phyloP scores from a whole-genome alignment of 768 basidiomycete genomes.

The Sarcomyxa edulis region DNA sequence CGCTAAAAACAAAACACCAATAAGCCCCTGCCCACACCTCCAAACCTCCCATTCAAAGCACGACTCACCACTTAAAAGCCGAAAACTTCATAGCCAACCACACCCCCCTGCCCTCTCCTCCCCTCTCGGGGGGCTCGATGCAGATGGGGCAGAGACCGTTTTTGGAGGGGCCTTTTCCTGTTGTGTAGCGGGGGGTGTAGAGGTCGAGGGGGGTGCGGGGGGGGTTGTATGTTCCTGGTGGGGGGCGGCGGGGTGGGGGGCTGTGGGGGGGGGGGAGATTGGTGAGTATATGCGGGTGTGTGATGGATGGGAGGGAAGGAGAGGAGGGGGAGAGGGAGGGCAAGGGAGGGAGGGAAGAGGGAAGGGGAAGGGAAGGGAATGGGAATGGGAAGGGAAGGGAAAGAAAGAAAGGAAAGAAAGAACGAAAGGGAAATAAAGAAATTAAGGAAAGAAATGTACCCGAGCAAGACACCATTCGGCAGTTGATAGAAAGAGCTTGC shows the following conservation, averaged over 20 bases:
- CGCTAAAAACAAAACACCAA: too few relatives aligned
- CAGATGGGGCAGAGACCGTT: conserved; percentile 79
- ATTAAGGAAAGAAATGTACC: conserved; percentile 29
- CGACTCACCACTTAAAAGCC: conserved; percentile 72
- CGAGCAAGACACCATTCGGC: conserved; percentile 24
- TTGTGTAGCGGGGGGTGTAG: conserved; percentile 76
- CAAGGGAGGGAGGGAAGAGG: too few relatives aligned
- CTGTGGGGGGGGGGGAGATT: too few relatives aligned
- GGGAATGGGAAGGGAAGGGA: not conserved
- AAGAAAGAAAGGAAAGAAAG: not conserved
- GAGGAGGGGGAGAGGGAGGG: conserved; percentile 28
- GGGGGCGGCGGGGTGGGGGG: conserved; percentile 46
- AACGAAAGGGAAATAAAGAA: conserved; percentile 1
- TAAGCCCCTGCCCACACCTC: too few relatives aligned
- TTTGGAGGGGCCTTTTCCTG: conserved; percentile 62
- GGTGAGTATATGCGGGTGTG: too few relatives aligned
- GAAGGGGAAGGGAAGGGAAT: conserved; percentile 11
- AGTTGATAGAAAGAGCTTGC: conserved; percentile 49
- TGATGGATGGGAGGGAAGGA: too few relatives aligned
- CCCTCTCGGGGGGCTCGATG: conserved; percentile 50
- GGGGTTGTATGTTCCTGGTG: conserved; percentile 52
- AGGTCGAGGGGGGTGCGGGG: conserved; percentile 60
- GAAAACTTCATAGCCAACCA: conserved; percentile 81
- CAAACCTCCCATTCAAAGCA: not conserved
- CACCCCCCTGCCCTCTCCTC: conserved; percentile 55